Conservation (phyloP, 2,329 filamentous ascomycete species). For the Talaromyces sp. region DNA sequence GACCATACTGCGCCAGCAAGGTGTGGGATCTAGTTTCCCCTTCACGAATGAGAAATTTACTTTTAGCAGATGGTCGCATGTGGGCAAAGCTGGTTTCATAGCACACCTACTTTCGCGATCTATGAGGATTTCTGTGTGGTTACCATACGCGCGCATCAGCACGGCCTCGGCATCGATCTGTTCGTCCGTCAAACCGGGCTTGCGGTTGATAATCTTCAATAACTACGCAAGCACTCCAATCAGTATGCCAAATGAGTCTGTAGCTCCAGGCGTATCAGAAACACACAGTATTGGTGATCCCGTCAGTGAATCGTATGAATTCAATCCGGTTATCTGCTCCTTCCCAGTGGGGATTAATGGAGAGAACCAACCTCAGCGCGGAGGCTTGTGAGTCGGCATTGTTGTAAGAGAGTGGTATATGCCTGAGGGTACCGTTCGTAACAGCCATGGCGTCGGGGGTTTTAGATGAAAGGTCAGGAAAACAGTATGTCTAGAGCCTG, state of each 20-base stretch:
- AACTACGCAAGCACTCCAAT: conserved; percentile 30
- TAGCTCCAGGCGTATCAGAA: background rate
- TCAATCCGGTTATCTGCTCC: conserved; percentile 67
- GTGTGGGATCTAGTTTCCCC: conserved; percentile 68
- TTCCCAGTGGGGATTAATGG: conserved; percentile 79
- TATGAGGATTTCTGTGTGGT: conserved; percentile 90
- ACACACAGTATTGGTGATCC: conserved; percentile 88
- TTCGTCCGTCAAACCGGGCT: conserved; percentile 63
- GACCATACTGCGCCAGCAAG: conserved; percentile 71
- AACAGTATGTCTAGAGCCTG: background rate
- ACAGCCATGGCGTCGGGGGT: conserved; percentile 1
- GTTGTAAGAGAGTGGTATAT: conserved; percentile 74
- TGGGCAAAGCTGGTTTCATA: conserved; percentile 18
- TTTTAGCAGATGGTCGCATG: conserved; percentile 28
- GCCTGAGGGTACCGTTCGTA: conserved; percentile 25
- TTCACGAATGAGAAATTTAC: conserved; percentile 28
- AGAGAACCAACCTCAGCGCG: conserved; percentile 70
- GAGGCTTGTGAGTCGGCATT: conserved; percentile 70
- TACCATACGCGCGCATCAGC: conserved; percentile 85
- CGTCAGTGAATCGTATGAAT: conserved; percentile 89
- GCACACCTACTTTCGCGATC: conserved; percentile 70
- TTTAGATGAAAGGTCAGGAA: background rate
- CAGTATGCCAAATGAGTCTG: conserved; percentile 11
- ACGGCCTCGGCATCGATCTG: conserved; percentile 79
- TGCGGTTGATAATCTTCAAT: conserved; percentile 45